Evolutionary conservation across 2,329 filamentous ascomycete species (phyloP).

Genomic region (Botrytis paeoniae): DNA sequence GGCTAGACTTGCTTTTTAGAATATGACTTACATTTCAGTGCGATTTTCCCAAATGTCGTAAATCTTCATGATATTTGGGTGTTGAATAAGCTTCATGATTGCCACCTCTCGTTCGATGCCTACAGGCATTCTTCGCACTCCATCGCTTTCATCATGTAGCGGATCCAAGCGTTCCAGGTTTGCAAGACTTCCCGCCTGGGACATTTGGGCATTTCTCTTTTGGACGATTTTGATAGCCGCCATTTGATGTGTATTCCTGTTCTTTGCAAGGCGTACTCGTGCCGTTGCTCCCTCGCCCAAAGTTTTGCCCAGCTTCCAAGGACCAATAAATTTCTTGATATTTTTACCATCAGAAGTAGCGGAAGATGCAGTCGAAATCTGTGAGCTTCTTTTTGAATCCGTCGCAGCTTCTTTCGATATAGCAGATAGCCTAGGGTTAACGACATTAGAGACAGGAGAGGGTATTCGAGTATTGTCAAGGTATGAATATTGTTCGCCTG

Average conservation of each 20-base stretch:
- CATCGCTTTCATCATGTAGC: conserved; percentile 53
- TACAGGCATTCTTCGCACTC: conserved; percentile 72
- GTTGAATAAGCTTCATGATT: conserved; percentile 94
- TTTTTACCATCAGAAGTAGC: conserved; percentile 36
- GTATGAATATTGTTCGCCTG: conserved; percentile 21
- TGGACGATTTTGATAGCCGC: conserved; percentile 96
- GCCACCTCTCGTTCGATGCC: conserved; percentile 93
- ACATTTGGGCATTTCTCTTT: conserved; percentile 73
- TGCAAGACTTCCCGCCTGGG: conserved; percentile 81
- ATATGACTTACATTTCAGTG: conserved; percentile 74
- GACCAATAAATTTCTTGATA: conserved; percentile 75
- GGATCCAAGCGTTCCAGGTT: conserved; percentile 74
- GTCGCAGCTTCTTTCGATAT: conserved; percentile 37
- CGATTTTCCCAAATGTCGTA: conserved; percentile 98
- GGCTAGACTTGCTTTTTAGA: conserved; percentile 28
- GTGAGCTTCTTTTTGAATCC: conserved; percentile 41
- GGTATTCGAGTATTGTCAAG: conserved; percentile 25
- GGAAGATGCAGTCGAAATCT: conserved; percentile 41
- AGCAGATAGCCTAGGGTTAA: conserved; percentile 38
- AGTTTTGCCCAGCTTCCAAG: conserved; percentile 88
- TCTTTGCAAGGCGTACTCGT: conserved; percentile 79
- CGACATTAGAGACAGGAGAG: conserved; percentile 35
- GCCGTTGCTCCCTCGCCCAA: conserved; percentile 88
- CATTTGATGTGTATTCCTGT: conserved; percentile 71
- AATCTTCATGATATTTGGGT: conserved; percentile 89